Evolutionary conservation across 75 land plant species (phyloP).

Genomic region (Sequoiadendron giganteum): DNA sequence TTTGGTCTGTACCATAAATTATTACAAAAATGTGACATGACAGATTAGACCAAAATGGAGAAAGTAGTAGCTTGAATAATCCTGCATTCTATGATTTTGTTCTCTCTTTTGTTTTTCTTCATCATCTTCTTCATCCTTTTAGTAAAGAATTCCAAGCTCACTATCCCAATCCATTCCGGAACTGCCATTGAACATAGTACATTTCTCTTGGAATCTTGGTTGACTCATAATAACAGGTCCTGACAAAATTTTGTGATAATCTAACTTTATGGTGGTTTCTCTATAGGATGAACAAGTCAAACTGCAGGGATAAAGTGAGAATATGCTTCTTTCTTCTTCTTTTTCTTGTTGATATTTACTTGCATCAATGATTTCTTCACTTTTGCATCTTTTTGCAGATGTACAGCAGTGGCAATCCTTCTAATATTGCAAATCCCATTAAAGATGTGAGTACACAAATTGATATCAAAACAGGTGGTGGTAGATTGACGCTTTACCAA

Average conservation of each 20-base stretch:
- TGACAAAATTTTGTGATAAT: background rate
- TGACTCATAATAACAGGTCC: background rate
- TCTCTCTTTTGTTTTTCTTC: too few species aligned
- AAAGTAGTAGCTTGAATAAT: too few species aligned
- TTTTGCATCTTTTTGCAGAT: conserved; percentile 49
- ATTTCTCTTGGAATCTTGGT: background rate
- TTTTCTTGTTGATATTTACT: background rate
- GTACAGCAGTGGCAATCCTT: conserved; percentile 98
- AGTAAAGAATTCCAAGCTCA: too few species aligned
- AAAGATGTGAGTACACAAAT: conserved; percentile 69
- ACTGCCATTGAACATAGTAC: background rate
- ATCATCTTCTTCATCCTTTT: too few species aligned
- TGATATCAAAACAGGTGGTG: conserved; percentile 61
- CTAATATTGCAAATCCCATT: conserved; percentile 84
- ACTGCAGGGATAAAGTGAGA: background rate
- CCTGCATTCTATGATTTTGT: too few species aligned
- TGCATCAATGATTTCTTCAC: background rate
- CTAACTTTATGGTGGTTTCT: background rate
- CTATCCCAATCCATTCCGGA: too few species aligned
- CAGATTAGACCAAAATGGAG: too few species aligned
- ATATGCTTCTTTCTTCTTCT: background rate
- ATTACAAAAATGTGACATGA: too few species aligned
- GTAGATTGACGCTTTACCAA: conserved; percentile 68
- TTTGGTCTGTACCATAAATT: too few species aligned
- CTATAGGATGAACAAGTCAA: background rate